Conservation (phyloP, 352 stramenopile genomes). For the Thalassiosira exigua region DNA sequence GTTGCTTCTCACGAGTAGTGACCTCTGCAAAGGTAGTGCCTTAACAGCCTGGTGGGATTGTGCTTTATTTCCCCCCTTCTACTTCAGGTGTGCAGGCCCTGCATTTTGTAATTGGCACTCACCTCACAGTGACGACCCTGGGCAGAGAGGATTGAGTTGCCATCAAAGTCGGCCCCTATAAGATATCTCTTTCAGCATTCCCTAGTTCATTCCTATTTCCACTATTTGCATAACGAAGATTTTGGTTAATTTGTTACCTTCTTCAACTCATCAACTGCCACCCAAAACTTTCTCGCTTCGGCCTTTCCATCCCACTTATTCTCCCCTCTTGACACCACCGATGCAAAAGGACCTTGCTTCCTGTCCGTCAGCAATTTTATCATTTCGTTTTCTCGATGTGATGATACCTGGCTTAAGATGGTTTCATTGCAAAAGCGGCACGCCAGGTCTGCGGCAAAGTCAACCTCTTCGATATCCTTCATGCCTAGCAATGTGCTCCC, state of each 20-base stretch:
- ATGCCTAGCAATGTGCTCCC: slow-evolving; percentile 81
- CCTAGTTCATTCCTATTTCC: too few relatives aligned
- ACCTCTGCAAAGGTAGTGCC: too few relatives aligned
- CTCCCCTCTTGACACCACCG: slow-evolving; percentile 54
- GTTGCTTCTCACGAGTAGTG: too few relatives aligned
- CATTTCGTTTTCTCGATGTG: slow-evolving; percentile 41
- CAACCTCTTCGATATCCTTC: slow-evolving; percentile 73
- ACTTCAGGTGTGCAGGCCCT: too few relatives aligned
- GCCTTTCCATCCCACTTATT: slow-evolving; percentile 74
- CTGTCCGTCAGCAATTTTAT: slow-evolving; percentile 51
- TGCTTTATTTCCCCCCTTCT: too few relatives aligned
- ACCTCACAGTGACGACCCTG: too few relatives aligned
- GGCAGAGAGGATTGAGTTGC: too few relatives aligned
- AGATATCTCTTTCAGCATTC: too few relatives aligned
- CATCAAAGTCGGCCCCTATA: too few relatives aligned
- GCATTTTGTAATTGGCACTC: too few relatives aligned
- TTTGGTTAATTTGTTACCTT: slow-evolving; percentile 17
- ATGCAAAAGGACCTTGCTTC: slow-evolving; percentile 69
- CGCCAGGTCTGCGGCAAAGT: slow-evolving; percentile 62
- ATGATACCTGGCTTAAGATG: slow-evolving; percentile 56
- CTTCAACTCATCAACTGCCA: slow-evolving; percentile 23
- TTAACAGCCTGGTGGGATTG: too few relatives aligned
- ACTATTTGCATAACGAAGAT: too few relatives aligned
- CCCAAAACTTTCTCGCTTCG: slow-evolving; percentile 68
- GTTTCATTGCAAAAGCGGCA: slow-evolving; percentile 48